phyloP scores from a whole-genome alignment of 805 yeast genomes.

The Saccharomycopsis sp. region DNA sequence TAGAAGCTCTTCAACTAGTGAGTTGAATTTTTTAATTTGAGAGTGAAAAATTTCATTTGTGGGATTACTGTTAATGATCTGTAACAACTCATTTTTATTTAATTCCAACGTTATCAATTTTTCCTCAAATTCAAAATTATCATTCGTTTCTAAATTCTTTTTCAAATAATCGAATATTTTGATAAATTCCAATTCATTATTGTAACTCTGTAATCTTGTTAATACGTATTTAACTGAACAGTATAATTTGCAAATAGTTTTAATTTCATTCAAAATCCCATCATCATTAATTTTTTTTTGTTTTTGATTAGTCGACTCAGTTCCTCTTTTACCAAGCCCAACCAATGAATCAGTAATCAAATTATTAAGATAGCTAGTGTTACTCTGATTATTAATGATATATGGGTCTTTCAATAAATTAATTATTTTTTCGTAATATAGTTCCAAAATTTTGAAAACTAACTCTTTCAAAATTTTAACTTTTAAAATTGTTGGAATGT shows the following conservation, averaged over 20 bases:
- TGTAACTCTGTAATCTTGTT: conserved; percentile 7
- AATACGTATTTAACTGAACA: conserved; percentile 14
- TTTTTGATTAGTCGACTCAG: background rate
- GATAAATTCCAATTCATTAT: conserved; percentile 10
- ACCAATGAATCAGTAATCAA: conserved; percentile 10
- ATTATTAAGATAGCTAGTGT: conserved; percentile 11
- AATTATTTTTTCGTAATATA: conserved; percentile 9
- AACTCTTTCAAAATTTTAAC: conserved; percentile 7
- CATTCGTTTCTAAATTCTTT: background rate
- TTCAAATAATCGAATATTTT: conserved; percentile 5
- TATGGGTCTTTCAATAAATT: conserved; percentile 2
- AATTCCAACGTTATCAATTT: background rate
- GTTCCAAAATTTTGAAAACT: conserved; percentile 5
- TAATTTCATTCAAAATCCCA: conserved; percentile 11
- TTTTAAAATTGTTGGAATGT: conserved; percentile 8
- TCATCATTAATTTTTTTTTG: background rate
- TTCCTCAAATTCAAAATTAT: background rate
- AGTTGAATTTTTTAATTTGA: conserved; percentile 4
- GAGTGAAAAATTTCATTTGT: conserved; percentile 5
- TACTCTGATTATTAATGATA: background rate
- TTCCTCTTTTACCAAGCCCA: conserved; percentile 1
- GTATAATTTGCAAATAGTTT: conserved; percentile 11
- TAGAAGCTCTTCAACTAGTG: conserved; percentile 5
- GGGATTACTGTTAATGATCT: background rate
- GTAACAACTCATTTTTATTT: background rate